These are phyloP conservation scores for Cicer arietinum DNA, from an alignment of 306 rosid species.

Conservation along the genomic window DNA sequence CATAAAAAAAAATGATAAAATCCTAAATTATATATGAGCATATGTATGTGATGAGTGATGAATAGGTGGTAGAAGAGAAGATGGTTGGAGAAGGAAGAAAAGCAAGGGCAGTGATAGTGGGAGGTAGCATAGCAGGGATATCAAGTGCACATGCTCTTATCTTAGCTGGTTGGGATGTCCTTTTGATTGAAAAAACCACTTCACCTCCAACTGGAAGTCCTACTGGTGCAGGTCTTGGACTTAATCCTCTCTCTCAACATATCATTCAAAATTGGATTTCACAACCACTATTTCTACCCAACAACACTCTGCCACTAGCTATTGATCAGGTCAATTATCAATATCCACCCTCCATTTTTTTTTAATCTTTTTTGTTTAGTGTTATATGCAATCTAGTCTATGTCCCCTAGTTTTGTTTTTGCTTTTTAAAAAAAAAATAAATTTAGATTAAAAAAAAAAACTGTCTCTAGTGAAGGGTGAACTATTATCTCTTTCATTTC, in stretches of 20 bases:
- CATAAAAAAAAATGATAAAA: too few species aligned
- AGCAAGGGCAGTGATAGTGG: slow-evolving; percentile 70
- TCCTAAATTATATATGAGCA: too few species aligned
- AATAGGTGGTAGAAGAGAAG: not conserved
- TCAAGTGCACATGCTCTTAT: slow-evolving; percentile 71
- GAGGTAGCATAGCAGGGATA: slow-evolving; percentile 89
- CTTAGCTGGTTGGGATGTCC: slow-evolving; percentile 76
- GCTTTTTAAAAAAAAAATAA: too few species aligned
- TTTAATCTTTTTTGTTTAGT: not conserved
- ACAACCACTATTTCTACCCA: slow-evolving; percentile 52
- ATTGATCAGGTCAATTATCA: slow-evolving; percentile 63
- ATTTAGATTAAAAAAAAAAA: too few species aligned
- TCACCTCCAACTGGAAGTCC: slow-evolving; percentile 64
- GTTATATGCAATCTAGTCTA: not conserved
- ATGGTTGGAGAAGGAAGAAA: slow-evolving; percentile 51
- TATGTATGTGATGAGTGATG: not conserved
- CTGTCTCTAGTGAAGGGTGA: too few species aligned
- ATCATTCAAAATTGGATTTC: slow-evolving; percentile 73
- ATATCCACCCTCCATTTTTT: not conserved
- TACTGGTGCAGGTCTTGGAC: slow-evolving; percentile 95
- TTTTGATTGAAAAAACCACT: slow-evolving; percentile 69
- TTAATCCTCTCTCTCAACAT: slow-evolving; percentile 62
- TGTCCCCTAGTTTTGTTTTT: too few species aligned
- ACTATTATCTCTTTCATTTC: not conserved
- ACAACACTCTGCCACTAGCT: slow-evolving; percentile 66